Evolutionary conservation across 176 grass and related monocot genomes (phyloP).

Genomic region (Carex myosuroides): DNA sequence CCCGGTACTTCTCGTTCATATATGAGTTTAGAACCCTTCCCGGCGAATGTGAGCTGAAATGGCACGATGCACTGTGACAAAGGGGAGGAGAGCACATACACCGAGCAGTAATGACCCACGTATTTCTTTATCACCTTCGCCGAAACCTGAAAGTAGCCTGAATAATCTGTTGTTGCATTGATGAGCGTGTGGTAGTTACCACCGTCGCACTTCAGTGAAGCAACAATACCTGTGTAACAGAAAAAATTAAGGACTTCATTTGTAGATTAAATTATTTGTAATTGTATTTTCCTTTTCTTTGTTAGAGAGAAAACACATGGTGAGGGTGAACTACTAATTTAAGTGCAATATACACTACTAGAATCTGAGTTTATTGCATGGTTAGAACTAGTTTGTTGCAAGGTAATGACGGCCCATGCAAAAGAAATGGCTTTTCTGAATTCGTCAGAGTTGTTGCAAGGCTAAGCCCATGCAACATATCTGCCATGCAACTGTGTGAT

Average conservation of each 20-base stretch:
- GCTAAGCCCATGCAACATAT: no score
- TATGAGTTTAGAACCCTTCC: not conserved
- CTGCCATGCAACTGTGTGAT: no score
- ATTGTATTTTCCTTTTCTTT: not conserved
- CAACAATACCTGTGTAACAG: not conserved
- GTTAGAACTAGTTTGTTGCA: no score
- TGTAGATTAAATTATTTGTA: not conserved
- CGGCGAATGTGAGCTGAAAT: not conserved
- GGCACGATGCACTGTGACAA: not conserved
- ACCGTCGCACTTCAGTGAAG: not conserved
- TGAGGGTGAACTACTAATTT: no score
- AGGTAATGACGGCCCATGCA: no score
- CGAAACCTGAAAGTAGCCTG: not conserved
- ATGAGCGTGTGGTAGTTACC: not conserved
- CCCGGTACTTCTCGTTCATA: not conserved
- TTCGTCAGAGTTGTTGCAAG: no score
- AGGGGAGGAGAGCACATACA: not conserved
- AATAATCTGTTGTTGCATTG: conserved; percentile 9
- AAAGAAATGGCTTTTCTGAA: no score
- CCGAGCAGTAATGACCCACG: not conserved
- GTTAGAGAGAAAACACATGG: no score
- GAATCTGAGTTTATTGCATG: no score
- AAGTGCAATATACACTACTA: no score
- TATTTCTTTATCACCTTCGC: not conserved
- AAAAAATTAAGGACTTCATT: not conserved